Evolutionary conservation across 176 grass and related monocot species (phyloP).

Genomic region (Ananas comosus): DNA sequence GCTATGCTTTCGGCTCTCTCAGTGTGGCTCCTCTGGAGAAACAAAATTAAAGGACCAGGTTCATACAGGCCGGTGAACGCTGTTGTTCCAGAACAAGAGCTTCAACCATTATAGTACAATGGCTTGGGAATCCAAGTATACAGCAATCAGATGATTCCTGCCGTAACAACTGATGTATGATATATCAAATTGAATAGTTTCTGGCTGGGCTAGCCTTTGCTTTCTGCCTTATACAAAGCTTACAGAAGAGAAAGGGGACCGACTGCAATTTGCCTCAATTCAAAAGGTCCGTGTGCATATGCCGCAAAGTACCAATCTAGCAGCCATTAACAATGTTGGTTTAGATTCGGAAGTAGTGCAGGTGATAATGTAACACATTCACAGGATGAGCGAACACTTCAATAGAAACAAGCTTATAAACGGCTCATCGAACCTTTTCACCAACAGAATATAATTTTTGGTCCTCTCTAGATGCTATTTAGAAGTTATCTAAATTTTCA

Average conservation of each 20-base stretch:
- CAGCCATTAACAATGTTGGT: too few species aligned
- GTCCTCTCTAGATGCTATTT: background rate
- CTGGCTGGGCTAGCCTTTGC: too few species aligned
- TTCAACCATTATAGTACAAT: slow-evolving; percentile 64
- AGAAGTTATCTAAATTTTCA: background rate
- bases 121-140: slow-evolving; percentile 17
- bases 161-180: background rate
- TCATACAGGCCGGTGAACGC: slow-evolving; percentile 64
- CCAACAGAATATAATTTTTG: background rate
- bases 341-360: too few species aligned
- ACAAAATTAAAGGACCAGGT: slow-evolving; percentile 44
- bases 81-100: slow-evolving; percentile 72
- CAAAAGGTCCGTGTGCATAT: too few species aligned
- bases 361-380: too few species aligned
- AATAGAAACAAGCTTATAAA: too few species aligned
- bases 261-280: too few species aligned
- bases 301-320: too few species aligned
- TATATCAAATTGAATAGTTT: too few species aligned
- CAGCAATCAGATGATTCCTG: background rate
- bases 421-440: background rate
- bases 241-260: too few species aligned
- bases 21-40: slow-evolving; percentile 53
- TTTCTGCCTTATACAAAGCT: too few species aligned
- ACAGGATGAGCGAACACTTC: too few species aligned
- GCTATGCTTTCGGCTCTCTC: slow-evolving; percentile 53